Base-by-base conservation (phyloP, 2,329 filamentous ascomycete genomes). In the Whalleya microplaca region DNA sequence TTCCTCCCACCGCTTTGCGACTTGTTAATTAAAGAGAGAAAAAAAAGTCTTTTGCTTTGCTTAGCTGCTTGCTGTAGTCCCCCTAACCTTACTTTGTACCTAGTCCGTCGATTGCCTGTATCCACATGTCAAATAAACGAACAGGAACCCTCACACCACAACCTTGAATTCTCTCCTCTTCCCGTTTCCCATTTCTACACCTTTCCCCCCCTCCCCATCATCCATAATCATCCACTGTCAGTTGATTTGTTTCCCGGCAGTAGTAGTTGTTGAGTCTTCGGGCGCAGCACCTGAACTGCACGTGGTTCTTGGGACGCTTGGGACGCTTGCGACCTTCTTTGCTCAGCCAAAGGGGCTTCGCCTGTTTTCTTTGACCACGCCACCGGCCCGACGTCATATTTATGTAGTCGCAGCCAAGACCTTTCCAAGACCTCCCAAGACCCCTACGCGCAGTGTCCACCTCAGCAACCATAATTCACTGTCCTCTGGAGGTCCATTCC, bases 311-410 rank as follows among this genome's bases (percentile, higher is more conserved):
- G 46, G 32, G 53, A 57, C 51, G 51, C 51, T 59, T 51, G 53
- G 53, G 40, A 58, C 19, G 8, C 27, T 41, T 18, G 21, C 45
- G 42, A 21, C 48, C 47, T 59, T 40, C 41, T 40, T 49, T 42
- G 27, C 21, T 14, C 14, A 41, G 37, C 20, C 21, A 21, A 44
- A 51, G 53, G 51, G 29, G 16, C 48, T 58, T 51, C 54, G 20
- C 40, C 49, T 54, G n/a, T 51, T 32, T 27, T 21, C 23, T 45
- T 58, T 58, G 45, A 29, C 40, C 46, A 23, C 46, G 53, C 43
- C 45, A 41, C 51, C 41, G 37, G 48, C 51, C 57, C 58, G 61
- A 66, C 62, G 62, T 66, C 64, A 67, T 66, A 58, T 57, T 54
- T 62, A n/a, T n/a, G n/a, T 59, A 56, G 47, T 57, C 45, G 59